Evolutionary conservation across 2,329 filamentous ascomycete genomes (phyloP).

Genomic region (Claviceps spartinae): DNA sequence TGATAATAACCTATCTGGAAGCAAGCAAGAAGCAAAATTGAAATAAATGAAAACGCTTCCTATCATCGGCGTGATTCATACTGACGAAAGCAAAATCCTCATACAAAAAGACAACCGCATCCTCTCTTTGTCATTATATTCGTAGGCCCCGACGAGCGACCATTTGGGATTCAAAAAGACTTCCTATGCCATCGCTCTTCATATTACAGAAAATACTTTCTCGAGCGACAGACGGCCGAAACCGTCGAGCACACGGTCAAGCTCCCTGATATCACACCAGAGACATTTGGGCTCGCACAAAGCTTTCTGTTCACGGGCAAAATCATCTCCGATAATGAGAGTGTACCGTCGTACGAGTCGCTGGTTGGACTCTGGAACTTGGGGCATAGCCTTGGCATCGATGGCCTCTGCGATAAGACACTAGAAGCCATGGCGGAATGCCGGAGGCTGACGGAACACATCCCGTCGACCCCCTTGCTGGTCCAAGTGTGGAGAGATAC

Average conservation of each 20-base stretch:
- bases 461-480: constrained; percentile 44
- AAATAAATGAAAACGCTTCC: neutral
- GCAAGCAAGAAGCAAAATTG: neutral
- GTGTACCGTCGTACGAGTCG: constrained; percentile 37
- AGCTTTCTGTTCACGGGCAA: constrained; percentile 39
- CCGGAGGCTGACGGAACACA: constrained; percentile 36
- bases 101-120: constrained; percentile 30
- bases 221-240: constrained; percentile 17
- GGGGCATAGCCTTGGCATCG: constrained; percentile 35
- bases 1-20: neutral
- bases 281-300: constrained; percentile 42
- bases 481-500: constrained; percentile 50
- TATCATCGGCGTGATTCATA: neutral
- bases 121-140: constrained; percentile 41
- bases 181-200: constrained; percentile 39
- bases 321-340: constrained; percentile 28
- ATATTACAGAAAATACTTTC: constrained; percentile 34
- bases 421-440: constrained; percentile 45
- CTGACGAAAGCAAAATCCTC: neutral
- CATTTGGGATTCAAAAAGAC: constrained; percentile 46
- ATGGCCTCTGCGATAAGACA: constrained; percentile 41
- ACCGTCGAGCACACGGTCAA: constrained; percentile 36
- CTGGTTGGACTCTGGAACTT: constrained; percentile 45
- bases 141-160: constrained; percentile 36
- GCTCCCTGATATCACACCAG: constrained; percentile 32